Conservation (phyloP, 345 rosid species). For the Rhodamnia argentea region DNA sequence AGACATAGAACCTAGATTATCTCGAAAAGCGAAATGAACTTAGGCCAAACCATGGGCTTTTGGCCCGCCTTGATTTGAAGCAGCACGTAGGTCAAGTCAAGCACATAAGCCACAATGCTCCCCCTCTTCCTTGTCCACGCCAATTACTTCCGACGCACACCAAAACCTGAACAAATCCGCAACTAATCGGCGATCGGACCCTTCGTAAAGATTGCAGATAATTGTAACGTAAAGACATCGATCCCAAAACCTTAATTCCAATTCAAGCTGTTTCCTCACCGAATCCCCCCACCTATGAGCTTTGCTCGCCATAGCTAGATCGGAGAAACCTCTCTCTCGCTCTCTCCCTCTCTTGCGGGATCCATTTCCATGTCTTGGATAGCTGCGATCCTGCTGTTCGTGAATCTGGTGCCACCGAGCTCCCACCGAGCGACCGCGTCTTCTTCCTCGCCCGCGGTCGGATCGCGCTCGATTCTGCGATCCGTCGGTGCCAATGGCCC, state of each 20-base stretch:
- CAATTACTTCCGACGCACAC: background rate
- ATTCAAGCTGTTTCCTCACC: background rate
- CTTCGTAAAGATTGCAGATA: background rate
- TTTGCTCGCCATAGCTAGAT: background rate
- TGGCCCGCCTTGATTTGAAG: too few species aligned
- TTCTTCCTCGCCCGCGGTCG: background rate
- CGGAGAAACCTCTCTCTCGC: background rate
- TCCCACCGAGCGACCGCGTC: conserved; percentile 1
- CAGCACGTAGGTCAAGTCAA: too few species aligned
- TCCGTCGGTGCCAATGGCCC: conserved; percentile 14
- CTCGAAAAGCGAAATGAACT: too few species aligned
- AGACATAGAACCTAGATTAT: too few species aligned
- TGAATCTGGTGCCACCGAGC: conserved; percentile 13
- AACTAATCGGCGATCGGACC: background rate
- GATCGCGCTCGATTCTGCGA: conserved; percentile 66
- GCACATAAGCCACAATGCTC: too few species aligned
- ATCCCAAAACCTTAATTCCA: background rate
- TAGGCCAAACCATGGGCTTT: too few species aligned
- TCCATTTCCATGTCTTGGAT: conserved; percentile 35
- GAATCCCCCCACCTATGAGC: background rate
- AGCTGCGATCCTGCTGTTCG: conserved; percentile 21
- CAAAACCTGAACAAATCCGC: background rate
- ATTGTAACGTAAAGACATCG: background rate
- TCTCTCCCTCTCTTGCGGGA: background rate
- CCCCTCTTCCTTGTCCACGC: too few species aligned